Evolutionary conservation across 352 stramenopile genomes (phyloP).

Genomic region (Thraustochytrium striatum): DNA sequence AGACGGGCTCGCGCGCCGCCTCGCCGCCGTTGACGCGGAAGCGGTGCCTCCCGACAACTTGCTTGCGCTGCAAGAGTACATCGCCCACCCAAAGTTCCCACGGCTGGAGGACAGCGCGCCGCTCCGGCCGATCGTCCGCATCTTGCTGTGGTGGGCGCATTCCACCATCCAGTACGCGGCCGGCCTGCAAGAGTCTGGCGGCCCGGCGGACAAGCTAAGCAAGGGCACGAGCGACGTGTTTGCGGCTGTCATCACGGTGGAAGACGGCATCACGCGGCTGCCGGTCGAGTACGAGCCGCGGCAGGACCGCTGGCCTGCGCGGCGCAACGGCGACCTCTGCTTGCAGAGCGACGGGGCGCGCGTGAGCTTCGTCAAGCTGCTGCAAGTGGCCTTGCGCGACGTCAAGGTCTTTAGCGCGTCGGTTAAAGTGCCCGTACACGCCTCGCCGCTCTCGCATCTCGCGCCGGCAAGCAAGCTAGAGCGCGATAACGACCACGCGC

Average conservation of each 20-base stretch:
- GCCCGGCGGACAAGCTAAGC: neutral
- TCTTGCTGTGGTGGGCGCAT: conserved; percentile 27
- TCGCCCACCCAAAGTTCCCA: conserved; percentile 12
- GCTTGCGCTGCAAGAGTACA: conserved; percentile 57
- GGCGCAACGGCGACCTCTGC: conserved; percentile 7
- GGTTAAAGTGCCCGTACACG: conserved; percentile 24
- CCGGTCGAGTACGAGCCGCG: conserved; percentile 34
- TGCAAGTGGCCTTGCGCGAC: conserved; percentile 11
- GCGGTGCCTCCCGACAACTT: conserved; percentile 62
- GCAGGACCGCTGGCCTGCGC: conserved; percentile 31
- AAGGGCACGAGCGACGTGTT: conserved; percentile 23
- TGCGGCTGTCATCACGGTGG: conserved; percentile 6
- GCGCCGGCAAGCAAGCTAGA: neutral
- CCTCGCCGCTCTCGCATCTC: conserved; percentile 20
- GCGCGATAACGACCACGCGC: too few relatives aligned
- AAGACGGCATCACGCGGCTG: conserved; percentile 31
- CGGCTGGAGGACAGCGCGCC: neutral
- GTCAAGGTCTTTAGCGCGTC: conserved; percentile 31
- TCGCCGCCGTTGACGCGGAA: conserved; percentile 59
- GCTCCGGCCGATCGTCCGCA: neutral
- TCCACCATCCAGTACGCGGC: neutral
- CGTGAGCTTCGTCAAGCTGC: neutral
- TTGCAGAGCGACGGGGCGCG: conserved; percentile 40
- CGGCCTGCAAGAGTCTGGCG: conserved; percentile 23
- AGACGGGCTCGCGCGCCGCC: conserved; percentile 59